Evolutionary conservation across 768 basidiomycete genomes (phyloP).

Genomic region (Lepiota subincarnata): DNA sequence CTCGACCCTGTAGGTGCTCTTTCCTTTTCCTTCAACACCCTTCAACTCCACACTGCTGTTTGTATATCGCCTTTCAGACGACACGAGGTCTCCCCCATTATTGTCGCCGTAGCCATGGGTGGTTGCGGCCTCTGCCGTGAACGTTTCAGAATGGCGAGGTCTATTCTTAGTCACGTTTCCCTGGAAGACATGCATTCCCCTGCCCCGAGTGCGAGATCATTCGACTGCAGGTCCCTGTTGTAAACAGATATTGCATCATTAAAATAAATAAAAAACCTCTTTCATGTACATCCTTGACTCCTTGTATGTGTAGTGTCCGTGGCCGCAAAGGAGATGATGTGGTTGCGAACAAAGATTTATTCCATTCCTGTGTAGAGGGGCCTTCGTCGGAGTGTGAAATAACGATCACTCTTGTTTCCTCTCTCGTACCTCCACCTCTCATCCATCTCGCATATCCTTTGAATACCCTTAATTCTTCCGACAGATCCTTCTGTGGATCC

Average conservation of each 20-base stretch:
- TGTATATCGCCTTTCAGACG: neutral
- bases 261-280: neutral
- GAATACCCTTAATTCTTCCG: conserved; percentile 16
- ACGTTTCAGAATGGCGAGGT: neutral
- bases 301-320: neutral
- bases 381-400: conserved; percentile 42
- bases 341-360: neutral
- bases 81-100: neutral
- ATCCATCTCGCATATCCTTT: conserved; percentile 22
- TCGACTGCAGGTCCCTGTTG: neutral
- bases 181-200: conserved; percentile 6
- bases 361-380: conserved; percentile 5
- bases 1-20: neutral
- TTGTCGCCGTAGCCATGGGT: neutral
- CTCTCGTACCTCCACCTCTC: conserved; percentile 33
- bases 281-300: neutral
- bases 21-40: neutral
- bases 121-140: neutral
- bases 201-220: conserved; percentile 7
- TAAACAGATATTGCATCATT: conserved; percentile 7
- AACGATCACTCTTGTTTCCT: conserved; percentile 30
- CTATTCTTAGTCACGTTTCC: conserved; percentile 12
- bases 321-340: neutral
- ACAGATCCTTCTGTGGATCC: conserved; percentile 18
- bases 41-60: neutral